These are phyloP conservation scores for Fusarium foetens DNA, from an alignment of 2,329 filamentous ascomycete species.

Conservation along the genomic window DNA sequence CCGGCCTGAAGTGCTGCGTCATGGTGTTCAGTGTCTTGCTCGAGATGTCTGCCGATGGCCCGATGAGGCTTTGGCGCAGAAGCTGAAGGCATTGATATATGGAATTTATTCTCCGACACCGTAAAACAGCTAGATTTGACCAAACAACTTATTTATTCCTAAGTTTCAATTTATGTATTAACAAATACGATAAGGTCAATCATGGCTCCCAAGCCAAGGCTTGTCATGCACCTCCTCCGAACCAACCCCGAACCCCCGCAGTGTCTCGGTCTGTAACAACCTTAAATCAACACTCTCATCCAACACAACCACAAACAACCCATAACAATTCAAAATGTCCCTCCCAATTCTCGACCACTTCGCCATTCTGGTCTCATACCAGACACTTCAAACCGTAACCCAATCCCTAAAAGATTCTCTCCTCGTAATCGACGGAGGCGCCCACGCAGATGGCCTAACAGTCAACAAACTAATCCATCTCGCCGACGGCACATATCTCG, in stretches of 20 bases:
- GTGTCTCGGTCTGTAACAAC: background rate
- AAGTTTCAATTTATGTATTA: rapidly evolving
- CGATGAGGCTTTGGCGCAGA: background rate
- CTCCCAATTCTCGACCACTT: slow-evolving; percentile 67
- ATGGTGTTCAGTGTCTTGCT: background rate
- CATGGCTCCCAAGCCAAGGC: background rate
- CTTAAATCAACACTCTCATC: background rate
- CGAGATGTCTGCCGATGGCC: background rate
- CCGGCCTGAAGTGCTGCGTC: rapidly evolving
- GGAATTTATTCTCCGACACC: rapidly evolving
- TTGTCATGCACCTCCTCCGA: slow-evolving; percentile 17
- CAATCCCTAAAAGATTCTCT: slow-evolving; percentile 63
- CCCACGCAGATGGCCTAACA: slow-evolving; percentile 68
- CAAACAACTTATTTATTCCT: rapidly evolving
- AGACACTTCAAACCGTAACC: slow-evolving; percentile 59
- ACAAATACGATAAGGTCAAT: background rate
- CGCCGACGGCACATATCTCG: slow-evolving; percentile 72
- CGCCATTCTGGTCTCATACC: slow-evolving; percentile 68
- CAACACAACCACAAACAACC: background rate
- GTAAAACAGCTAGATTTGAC: rapidly evolving
- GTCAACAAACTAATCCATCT: slow-evolving; percentile 72
- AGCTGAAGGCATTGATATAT: too few species aligned
- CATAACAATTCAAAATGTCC: background rate
- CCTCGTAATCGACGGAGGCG: slow-evolving; percentile 68
- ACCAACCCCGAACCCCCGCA: slow-evolving; percentile 34